Conservation (phyloP, 2,329 filamentous ascomycete species). For the Fusarium palustre region DNA sequence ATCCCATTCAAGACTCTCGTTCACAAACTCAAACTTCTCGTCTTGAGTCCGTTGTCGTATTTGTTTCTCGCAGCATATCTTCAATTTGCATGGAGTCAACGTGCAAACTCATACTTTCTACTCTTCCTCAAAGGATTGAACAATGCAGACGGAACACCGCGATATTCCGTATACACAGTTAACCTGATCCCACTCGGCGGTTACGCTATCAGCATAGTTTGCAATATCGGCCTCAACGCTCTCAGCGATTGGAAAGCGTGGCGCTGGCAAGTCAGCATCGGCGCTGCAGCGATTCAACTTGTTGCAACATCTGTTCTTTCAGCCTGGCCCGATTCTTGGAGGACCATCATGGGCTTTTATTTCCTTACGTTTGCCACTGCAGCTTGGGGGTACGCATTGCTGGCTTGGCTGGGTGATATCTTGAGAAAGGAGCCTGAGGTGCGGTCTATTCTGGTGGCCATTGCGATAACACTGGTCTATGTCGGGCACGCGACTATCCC, state of each 20-base stretch:
- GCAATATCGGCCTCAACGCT: constrained; percentile 66
- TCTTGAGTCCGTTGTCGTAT: constrained; percentile 39
- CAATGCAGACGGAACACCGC: constrained; percentile 26
- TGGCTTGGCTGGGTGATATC: constrained; percentile 49
- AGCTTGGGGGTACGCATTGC: constrained; percentile 48
- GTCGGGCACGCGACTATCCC: constrained; percentile 41
- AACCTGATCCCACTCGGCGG: constrained; percentile 63
- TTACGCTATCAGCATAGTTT: constrained; percentile 56
- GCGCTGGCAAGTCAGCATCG: constrained; percentile 66
- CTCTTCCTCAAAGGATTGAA: constrained; percentile 50
- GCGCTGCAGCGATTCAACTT: constrained; percentile 56
- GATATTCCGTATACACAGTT: constrained; percentile 57
- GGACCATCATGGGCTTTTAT: constrained; percentile 51
- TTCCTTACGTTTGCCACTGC: constrained; percentile 53
- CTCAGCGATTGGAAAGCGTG: constrained; percentile 58
- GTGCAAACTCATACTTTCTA: constrained; percentile 53
- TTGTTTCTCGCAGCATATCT: constrained; percentile 51
- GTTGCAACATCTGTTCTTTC: constrained; percentile 49
- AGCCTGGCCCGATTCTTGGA: constrained; percentile 37
- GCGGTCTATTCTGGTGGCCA: constrained; percentile 35
- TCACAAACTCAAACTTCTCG: constrained; percentile 34
- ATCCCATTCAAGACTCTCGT: constrained; percentile 34
- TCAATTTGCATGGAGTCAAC: constrained; percentile 52
- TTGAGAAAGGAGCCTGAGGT: constrained; percentile 50
- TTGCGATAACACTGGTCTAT: constrained; percentile 39